These are phyloP conservation scores for Penicillium sp. DNA, from an alignment of 2,329 filamentous ascomycete genomes.

Conservation along the genomic window DNA sequence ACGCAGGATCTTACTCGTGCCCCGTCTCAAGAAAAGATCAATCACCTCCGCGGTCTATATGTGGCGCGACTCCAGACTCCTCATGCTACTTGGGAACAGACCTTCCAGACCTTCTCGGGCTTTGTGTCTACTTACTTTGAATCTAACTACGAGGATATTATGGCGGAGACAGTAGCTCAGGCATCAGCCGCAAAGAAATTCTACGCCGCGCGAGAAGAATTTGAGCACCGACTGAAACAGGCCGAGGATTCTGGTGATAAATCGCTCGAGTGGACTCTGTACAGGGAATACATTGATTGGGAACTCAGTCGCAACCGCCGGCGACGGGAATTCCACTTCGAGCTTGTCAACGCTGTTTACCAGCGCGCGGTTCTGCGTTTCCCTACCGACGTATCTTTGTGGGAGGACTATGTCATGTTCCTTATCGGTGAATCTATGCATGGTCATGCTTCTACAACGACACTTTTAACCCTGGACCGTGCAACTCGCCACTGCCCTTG, in stretches of 20 bases:
- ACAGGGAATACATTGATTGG: slow-evolving; percentile 78
- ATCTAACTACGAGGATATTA: slow-evolving; percentile 58
- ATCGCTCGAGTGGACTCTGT: slow-evolving; percentile 54
- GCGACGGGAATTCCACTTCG: slow-evolving; percentile 55
- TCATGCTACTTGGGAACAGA: slow-evolving; percentile 61
- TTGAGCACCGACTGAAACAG: slow-evolving; percentile 56
- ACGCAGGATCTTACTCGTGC: slow-evolving; percentile 54
- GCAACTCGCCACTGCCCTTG: slow-evolving; percentile 90
- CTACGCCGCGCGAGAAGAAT: slow-evolving; percentile 54
- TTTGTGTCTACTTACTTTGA: slow-evolving; percentile 60
- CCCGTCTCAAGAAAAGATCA: slow-evolving; percentile 51
- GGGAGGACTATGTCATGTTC: slow-evolving; percentile 83
- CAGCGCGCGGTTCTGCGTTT: slow-evolving; percentile 76
- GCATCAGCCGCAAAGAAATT: slow-evolving; percentile 56
- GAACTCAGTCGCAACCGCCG: slow-evolving; percentile 68
- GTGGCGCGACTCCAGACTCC: slow-evolving; percentile 58
- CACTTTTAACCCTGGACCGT: slow-evolving; percentile 73
- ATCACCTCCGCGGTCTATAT: slow-evolving; percentile 54
- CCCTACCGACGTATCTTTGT: slow-evolving; percentile 71
- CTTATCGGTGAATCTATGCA: slow-evolving; percentile 58
- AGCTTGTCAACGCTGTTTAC: slow-evolving; percentile 65
- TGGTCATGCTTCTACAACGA: slow-evolving; percentile 46
- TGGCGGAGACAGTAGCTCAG: slow-evolving; percentile 56
- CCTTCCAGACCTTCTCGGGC: slow-evolving; percentile 60
- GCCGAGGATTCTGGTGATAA: slow-evolving; percentile 55